Base-by-base conservation (phyloP, 225 moss, liverwort and hornwort species). In the Antitrichia curtipendula region DNA sequence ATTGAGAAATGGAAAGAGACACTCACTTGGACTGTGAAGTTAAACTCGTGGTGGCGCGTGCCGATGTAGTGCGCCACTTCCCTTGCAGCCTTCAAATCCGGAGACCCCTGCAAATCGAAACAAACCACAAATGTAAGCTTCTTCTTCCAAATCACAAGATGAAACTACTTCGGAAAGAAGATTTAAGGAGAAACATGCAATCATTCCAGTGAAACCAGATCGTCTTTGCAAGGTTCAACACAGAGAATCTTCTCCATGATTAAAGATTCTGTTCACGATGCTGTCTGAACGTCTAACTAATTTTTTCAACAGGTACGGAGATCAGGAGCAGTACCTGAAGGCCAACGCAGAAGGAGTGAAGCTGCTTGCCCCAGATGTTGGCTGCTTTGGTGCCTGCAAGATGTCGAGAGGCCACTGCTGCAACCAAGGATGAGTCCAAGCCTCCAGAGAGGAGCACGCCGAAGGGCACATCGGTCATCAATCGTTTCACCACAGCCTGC, bases 401-500 rank as follows among this genome's bases (percentile, higher is more conserved):
- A 61, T 97, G 94, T 27, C 96, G 90, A 16, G 96, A 89, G 38
- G 96, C 96, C 76, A 97, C 96, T 32, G 96, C 91, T 56, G 96
- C 96, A 82, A 97, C 96, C 75, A 96, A 82, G 38, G 96, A 96
- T 11, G 96, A 97, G 79, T 97, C 96, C 86, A 97, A 61, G 70
- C 96, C 96, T 68, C 96, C 96, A 11, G 96, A 97, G 36, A 97
- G 94, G 52, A 97, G 95, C 82, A 97, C 96, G 60, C 96, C 96
- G 75, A 97, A 96, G 14, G 96, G 96, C 62, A 97, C 96, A 76
- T 97, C 96, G 41, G 96, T 97, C 96, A 97, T 97, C 70, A 97
- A 77, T 79, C 96, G 82, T 82, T 97, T 97, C 8, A 94, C 53
- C 83, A 97, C 96, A 73, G 96, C 95, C 96, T 95, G 94, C 81